phyloP scores from a whole-genome alignment of 257 asterid species.

The Voacanga thouarsii region DNA sequence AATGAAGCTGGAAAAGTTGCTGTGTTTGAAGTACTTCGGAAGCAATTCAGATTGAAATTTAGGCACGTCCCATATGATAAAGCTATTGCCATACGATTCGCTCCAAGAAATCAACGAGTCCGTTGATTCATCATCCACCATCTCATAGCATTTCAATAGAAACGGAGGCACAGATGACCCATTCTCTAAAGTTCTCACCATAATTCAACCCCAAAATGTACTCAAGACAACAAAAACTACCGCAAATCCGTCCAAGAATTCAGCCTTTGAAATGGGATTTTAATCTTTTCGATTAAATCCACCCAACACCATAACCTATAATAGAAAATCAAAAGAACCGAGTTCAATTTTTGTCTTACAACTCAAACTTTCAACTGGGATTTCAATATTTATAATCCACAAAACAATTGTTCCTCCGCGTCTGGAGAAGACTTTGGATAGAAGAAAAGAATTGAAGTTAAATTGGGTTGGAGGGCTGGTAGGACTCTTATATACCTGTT shows the following conservation, averaged over 20 bases:
- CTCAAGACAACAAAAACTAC: not conserved
- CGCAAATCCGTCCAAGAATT: not conserved
- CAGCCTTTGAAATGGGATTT: not conserved
- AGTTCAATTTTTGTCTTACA: not conserved
- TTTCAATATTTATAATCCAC: not conserved
- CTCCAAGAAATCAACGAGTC: conserved; percentile 80
- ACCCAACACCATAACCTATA: not conserved
- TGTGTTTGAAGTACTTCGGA: conserved; percentile 90
- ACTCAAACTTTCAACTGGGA: not conserved
- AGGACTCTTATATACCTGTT: not conserved
- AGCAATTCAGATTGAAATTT: conserved; percentile 61
- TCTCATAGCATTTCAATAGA: conserved; percentile 78
- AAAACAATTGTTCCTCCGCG: not conserved
- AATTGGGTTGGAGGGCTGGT: not conserved
- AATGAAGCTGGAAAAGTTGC: conserved; percentile 83
- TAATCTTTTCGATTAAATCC: not conserved
- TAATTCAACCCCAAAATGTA: conserved; percentile 18
- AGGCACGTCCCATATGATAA: conserved; percentile 71
- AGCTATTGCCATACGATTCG: conserved; percentile 49
- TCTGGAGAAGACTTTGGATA: not conserved
- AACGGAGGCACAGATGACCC: conserved; percentile 79
- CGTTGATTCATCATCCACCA: conserved; percentile 83
- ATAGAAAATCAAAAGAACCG: not conserved
- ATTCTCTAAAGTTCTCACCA: conserved; percentile 82
- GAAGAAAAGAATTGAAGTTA: not conserved